Percentiles rank a stretch among this genome's conserved stretches.
These are phyloP conservation scores for Boletus sp. DNA, from an alignment of 768 basidiomycete genomes.

Conservation along the genomic window DNA sequence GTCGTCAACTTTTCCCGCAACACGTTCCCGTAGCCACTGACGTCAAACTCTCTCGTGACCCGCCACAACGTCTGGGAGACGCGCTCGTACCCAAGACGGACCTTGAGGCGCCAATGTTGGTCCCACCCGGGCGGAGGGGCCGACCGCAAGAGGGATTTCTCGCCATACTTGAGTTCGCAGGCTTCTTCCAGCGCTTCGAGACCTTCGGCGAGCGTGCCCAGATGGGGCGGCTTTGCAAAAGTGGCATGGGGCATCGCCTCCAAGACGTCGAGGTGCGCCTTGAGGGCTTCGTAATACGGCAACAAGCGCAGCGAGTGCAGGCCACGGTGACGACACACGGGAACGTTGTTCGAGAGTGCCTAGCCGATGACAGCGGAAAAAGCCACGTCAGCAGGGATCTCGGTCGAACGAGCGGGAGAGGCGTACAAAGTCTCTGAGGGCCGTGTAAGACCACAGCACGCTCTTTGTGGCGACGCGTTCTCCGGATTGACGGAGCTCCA, in stretches of 20 bases:
- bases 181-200: constrained; percentile 63
- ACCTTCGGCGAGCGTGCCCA: constrained; percentile 56
- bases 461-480: constrained; percentile 79
- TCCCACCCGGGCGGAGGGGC: constrained; percentile 44
- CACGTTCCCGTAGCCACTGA: constrained; percentile 66
- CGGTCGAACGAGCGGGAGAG: not conserved
- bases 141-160: constrained; percentile 32
- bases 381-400: constrained; percentile 2
- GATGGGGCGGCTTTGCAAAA: constrained; percentile 64
- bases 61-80: constrained; percentile 64
- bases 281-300: constrained; percentile 57
- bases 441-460: constrained; percentile 77
- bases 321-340: constrained; percentile 61
- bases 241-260: constrained; percentile 53
- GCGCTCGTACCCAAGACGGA: constrained; percentile 63
- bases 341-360: constrained; percentile 69
- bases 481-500: constrained; percentile 77
- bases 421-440: constrained; percentile 68
- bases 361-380: constrained; percentile 20
- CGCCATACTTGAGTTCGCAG: constrained; percentile 53
- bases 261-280: constrained; percentile 58
- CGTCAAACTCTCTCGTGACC: constrained; percentile 68
- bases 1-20: constrained; percentile 67
- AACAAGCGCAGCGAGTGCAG: constrained; percentile 65
- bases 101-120: constrained; percentile 55